Evolutionary conservation across 495 filamentous ascomycete species (phyloP).

Genomic region (Tuber calosporum): DNA sequence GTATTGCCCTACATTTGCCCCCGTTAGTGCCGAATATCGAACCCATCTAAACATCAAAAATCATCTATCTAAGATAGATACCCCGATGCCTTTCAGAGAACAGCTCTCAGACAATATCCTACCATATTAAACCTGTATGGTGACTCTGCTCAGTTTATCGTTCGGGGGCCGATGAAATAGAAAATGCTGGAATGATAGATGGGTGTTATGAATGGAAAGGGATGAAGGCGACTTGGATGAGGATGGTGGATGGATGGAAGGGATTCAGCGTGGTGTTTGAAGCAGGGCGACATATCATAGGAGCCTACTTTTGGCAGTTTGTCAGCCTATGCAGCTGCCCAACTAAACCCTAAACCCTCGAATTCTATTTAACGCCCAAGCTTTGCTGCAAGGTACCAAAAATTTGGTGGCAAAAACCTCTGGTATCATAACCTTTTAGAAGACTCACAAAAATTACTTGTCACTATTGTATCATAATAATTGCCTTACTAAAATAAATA

Average conservation of each 20-base stretch:
- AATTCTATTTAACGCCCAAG: not conserved
- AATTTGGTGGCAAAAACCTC: not conserved
- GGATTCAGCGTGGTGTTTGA: slow-evolving; percentile 8
- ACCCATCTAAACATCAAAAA: not conserved
- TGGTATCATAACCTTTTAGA: not conserved
- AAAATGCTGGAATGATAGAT: slow-evolving; percentile 27
- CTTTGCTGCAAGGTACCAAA: not conserved
- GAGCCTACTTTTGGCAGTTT: not conserved
- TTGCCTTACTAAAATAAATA: not conserved
- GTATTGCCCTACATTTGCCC: slow-evolving; percentile 61
- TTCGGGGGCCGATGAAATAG: slow-evolving; percentile 9
- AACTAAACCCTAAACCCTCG: not conserved
- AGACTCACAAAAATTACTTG: not conserved
- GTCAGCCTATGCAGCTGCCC: not conserved
- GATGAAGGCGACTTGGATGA: slow-evolving; percentile 20
- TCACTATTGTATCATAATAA: not conserved
- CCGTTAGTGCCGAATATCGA: slow-evolving; percentile 7
- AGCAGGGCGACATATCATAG: not conserved
- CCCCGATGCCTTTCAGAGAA: slow-evolving; percentile 5
- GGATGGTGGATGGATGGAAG: slow-evolving; percentile 26
- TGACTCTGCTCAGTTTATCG: slow-evolving; percentile 12
- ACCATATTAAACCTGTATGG: slow-evolving; percentile 23
- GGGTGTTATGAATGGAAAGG: slow-evolving; percentile 21
- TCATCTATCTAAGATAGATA: slow-evolving; percentile 19
- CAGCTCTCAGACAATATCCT: slow-evolving; percentile 6